phyloP scores from a whole-genome alignment of 345 rosid species.

The Lepidium africanum region DNA sequence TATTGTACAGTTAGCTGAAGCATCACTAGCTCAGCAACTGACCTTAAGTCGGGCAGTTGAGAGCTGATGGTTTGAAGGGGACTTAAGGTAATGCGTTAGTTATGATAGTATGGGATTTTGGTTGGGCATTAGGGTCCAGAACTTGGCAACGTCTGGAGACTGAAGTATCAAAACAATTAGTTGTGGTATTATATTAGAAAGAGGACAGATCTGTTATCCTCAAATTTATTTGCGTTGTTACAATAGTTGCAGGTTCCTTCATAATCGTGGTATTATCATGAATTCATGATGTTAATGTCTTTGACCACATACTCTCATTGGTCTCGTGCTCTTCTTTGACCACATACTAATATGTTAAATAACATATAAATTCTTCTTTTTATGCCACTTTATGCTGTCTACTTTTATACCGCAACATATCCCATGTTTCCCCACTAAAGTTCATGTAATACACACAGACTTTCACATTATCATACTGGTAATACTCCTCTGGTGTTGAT shows the following conservation, averaged over 20 bases:
- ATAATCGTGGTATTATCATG: not conserved
- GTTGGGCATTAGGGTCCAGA: not conserved
- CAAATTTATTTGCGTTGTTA: not conserved
- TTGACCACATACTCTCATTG: not conserved
- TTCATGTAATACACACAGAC: constrained; percentile 36
- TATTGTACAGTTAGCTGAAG: not conserved
- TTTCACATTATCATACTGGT: constrained; percentile 85
- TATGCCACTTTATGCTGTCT: not conserved
- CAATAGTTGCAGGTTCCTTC: not conserved
- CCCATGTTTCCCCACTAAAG: not conserved
- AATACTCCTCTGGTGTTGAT: constrained; percentile 88
- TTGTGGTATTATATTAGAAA: not conserved
- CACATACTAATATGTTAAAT: not conserved
- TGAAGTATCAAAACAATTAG: not conserved
- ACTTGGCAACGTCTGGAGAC: not conserved
- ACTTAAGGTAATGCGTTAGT: not conserved
- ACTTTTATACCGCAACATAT: not conserved
- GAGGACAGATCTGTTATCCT: not conserved
- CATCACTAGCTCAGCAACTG: not conserved
- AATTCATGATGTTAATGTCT: not conserved
- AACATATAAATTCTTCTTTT: not conserved
- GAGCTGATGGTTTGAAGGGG: not conserved
- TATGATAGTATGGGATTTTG: not conserved
- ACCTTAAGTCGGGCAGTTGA: not conserved
- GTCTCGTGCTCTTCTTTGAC: not conserved